phyloP scores from a whole-genome alignment of 2,329 filamentous ascomycete species.

The Pseudonectria foliicola region DNA sequence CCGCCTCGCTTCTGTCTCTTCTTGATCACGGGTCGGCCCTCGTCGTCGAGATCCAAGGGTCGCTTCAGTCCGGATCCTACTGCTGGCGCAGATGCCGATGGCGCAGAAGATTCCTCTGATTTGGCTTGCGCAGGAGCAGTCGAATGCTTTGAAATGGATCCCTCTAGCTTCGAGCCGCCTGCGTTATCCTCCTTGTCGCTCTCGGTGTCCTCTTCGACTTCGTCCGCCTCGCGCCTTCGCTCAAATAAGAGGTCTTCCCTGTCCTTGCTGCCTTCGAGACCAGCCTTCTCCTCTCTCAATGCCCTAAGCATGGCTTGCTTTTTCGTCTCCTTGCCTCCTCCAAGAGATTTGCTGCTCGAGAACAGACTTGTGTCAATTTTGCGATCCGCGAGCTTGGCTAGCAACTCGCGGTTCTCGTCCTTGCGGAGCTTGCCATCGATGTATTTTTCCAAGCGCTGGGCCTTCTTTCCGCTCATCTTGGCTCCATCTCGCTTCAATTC shows the following conservation, averaged over 20 bases:
- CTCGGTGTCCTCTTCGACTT: slow-evolving; percentile 20
- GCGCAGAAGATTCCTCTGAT: neutral
- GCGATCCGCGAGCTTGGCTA: slow-evolving; percentile 72
- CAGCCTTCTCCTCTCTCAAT: slow-evolving; percentile 57
- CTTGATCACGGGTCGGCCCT: slow-evolving; percentile 73
- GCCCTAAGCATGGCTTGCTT: slow-evolving; percentile 59
- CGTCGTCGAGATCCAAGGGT: slow-evolving; percentile 71
- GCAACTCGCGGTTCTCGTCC: slow-evolving; percentile 78
- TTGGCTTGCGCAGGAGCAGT: slow-evolving; percentile 1
- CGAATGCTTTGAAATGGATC: slow-evolving; percentile 1
- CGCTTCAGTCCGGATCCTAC: slow-evolving; percentile 79
- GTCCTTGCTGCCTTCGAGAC: slow-evolving; percentile 48
- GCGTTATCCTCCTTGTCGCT: slow-evolving; percentile 14
- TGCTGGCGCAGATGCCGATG: slow-evolving; percentile 24
- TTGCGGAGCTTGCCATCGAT: slow-evolving; percentile 88
- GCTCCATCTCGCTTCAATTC: slow-evolving; percentile 43
- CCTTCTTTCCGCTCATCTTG: slow-evolving; percentile 58
- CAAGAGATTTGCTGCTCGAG: slow-evolving; percentile 69
- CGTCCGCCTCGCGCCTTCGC: slow-evolving; percentile 22
- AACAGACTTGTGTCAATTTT: slow-evolving; percentile 79
- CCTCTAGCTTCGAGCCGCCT: slow-evolving; percentile 4
- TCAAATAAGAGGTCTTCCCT: slow-evolving; percentile 49
- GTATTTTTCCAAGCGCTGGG: slow-evolving; percentile 61
- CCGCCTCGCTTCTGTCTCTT: slow-evolving; percentile 70
- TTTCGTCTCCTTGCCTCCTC: slow-evolving; percentile 64